Evolutionary conservation across 495 filamentous ascomycete genomes (phyloP), one percentile per base, ranked within the genome.

Genomic region (Lepidopterella palustris): DNA sequence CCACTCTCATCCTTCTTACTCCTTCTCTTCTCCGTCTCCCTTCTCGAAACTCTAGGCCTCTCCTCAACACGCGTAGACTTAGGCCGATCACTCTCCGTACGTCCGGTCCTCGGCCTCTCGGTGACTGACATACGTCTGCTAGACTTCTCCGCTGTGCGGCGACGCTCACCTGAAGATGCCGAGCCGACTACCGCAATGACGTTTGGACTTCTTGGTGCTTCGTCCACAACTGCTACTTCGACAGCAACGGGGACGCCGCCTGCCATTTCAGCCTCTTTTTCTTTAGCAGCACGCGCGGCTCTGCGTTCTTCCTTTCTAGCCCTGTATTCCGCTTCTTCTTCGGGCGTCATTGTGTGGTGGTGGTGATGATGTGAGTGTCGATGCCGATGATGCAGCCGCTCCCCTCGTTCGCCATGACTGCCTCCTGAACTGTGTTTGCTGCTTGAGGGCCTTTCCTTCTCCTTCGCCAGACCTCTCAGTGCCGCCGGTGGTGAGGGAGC

Each of bases 391-490:
- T 60, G 55, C 23, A 55, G 64, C 39, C 59, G 59, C 52, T 66
- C 60, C 26, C 29, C 40, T 9, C 58, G 53, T 13, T 65, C 63
- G n/a, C 59, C 47, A 15, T 50, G 59, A 32, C 59, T 62, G 13
- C 27, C 64, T 23, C 35, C 40, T 9, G 63, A 66, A 5, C 59
- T 62, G 1, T 57, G 55, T 9, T 47, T 51, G 25, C 59, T 63
- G 35, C 59, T 60, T 4, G 35, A 28, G 3, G 62, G 54, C 15
- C 62, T 32, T 6, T 24, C 49, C 29, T 60, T 60, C 20, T 66
- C 59, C 25, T 62, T 66, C 6, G 11, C 47, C 13, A 10, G 39
- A 6, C 88, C 20, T 24, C 40, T 47, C 42, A 21, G n/a, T n/a
- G n/a, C 28, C 29, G n/a, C 21, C 31, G 8, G 13, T 50, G 49